These are phyloP conservation scores for Naganishia albida DNA, from an alignment of 1,284 basidiomycete genomes.

Conservation along the genomic window DNA sequence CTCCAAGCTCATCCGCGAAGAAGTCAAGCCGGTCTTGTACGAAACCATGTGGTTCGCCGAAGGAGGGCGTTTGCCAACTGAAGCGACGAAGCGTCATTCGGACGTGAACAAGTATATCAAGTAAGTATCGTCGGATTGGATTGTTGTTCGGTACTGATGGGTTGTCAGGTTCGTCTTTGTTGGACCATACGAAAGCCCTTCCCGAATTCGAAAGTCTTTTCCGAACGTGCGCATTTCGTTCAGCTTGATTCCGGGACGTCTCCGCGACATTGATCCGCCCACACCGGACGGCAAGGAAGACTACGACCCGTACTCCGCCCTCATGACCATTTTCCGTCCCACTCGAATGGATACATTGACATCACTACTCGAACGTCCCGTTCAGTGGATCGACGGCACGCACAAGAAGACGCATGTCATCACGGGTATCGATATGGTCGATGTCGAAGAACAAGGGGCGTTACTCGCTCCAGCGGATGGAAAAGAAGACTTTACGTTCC, in stretches of 20 bases:
- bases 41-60: slow-evolving; percentile 1
- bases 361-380: background rate
- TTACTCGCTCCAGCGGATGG: background rate
- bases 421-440: background rate
- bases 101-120: slow-evolving; percentile 2
- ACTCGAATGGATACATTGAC: background rate
- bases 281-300: background rate
- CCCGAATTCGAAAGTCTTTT: background rate
- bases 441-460: background rate
- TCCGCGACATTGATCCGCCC: background rate
- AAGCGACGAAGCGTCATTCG: background rate
- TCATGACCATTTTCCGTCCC: background rate
- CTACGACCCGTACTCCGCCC: background rate
- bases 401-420: background rate
- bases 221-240: slow-evolving; percentile 4
- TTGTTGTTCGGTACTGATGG: background rate
- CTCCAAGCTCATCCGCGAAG: background rate
- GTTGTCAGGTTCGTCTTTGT: background rate
- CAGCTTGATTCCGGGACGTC: background rate
- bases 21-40: slow-evolving; percentile 1
- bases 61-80: background rate
- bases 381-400: background rate
- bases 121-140: background rate
- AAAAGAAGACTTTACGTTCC: background rate
- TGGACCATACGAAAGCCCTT: background rate